Base-by-base conservation (phyloP, 106 monocot genomes). In the Agapanthus africanus region DNA sequence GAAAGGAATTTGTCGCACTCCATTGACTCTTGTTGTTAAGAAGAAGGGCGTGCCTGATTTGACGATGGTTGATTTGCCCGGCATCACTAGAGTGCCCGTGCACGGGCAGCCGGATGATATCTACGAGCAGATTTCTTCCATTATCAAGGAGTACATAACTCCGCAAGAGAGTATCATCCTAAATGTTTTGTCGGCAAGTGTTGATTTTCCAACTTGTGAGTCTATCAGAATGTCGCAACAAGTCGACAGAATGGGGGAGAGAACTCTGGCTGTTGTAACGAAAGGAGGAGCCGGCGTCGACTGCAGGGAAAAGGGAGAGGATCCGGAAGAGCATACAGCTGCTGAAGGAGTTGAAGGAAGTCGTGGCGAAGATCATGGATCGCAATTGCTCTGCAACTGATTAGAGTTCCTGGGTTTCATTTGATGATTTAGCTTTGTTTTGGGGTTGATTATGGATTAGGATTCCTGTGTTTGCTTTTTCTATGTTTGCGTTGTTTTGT, bases 191-290 rank as follows among this genome's bases (percentile, higher is more conserved):
- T 65, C 73, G 0, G 65, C 65, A 0, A 11, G 37, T 38, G 65
- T 73, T 14, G 65, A 65, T 32, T 65, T 73, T 47, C 49, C 73
- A 2, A 73, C 65, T 1, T 65, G 65, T 35, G 65, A 73, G 19
- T 73, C 73, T 1, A 65, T 73, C 46, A n/a, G 65, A 23, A 65
- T 73, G 73, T 73, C 73, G 13, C 64, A 73, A 37, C 65, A 73
- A 33, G 73, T 73, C 1, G 73, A 73, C 19, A 26, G 40, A 27
- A 65, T 25, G 0, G 73, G 73, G 0, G 52, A 66, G 52, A 36
- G 73, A 26, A 73, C 73, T 1, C 31, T 73, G 11, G 73, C 65
- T 0, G 73, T 73, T 7, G 70, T 71, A 0, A 71, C 70, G 0
- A 71, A 71, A 36, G 35, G 56, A 3, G 70, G n/a, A n/a, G n/a